Evolutionary conservation across 176 grass and related monocot genomes (phyloP).

Genomic region (Puccinellia tenuiflora): DNA sequence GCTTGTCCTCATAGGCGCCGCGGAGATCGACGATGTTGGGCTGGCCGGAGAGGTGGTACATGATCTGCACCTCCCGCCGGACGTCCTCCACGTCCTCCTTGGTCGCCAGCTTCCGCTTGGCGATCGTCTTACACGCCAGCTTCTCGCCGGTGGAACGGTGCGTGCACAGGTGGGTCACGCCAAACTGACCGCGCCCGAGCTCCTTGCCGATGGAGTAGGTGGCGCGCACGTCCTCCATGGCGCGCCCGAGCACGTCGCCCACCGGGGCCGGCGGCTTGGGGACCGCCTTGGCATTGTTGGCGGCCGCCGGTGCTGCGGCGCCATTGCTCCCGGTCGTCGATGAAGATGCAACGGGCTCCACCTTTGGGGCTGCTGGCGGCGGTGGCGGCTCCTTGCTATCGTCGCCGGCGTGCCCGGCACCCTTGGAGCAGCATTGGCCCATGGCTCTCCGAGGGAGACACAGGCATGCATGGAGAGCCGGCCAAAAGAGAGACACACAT

Average conservation of each 20-base stretch:
- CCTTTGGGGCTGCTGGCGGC: background rate
- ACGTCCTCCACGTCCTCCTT: conserved; percentile 71
- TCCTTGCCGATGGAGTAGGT: conserved; percentile 68
- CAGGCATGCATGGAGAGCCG: conserved; percentile 12
- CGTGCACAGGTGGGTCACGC: conserved; percentile 82
- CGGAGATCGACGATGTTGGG: conserved; percentile 54
- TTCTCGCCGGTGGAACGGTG: conserved; percentile 53
- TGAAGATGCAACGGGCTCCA: background rate
- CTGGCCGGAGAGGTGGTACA: conserved; percentile 80
- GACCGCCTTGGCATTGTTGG: background rate
- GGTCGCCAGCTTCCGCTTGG: conserved; percentile 55
- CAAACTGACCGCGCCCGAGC: conserved; percentile 86
- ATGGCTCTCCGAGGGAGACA: conserved; percentile 42
- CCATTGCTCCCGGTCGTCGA: background rate
- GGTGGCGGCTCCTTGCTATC: background rate
- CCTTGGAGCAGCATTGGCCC: conserved; percentile 63
- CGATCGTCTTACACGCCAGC: conserved; percentile 79
- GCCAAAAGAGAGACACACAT: background rate
- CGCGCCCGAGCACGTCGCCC: conserved; percentile 54
- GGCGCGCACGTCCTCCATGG: conserved; percentile 70
- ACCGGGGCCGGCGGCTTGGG: conserved; percentile 2
- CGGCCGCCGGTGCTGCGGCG: background rate
- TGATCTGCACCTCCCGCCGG: conserved; percentile 76
- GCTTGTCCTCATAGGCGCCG: conserved; percentile 80
- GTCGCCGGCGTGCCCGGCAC: background rate